These are phyloP conservation scores for Astrothelium subdiscretum DNA, from an alignment of 495 filamentous ascomycete genomes.

Conservation along the genomic window DNA sequence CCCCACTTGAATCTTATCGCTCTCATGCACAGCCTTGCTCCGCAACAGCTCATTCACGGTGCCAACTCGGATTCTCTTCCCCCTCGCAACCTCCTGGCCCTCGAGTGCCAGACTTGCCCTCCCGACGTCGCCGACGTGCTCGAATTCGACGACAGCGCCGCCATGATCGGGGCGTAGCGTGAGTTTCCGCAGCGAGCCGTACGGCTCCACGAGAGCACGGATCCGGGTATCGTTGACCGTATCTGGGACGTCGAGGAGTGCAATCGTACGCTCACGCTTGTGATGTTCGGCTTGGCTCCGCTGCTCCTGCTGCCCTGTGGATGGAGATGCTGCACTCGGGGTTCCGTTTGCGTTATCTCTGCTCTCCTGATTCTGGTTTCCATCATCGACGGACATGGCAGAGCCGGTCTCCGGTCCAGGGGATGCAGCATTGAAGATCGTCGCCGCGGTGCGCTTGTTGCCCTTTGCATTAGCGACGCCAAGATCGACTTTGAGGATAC, in stretches of 20 bases:
- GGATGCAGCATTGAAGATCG: conserved; percentile 30
- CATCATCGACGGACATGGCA: conserved; percentile 15
- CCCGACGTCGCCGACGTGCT: conserved; percentile 55
- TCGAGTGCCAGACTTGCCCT: conserved; percentile 66
- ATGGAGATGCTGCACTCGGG: conserved; percentile 36
- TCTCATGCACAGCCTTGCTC: conserved; percentile 12
- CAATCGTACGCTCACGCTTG: conserved; percentile 28
- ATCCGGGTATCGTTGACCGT: conserved; percentile 55
- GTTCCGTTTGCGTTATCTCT: neutral
- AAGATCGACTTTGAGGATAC: conserved; percentile 53
- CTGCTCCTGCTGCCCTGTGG: conserved; percentile 42
- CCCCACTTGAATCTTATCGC: conserved; percentile 34
- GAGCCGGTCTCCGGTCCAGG: conserved; percentile 25
- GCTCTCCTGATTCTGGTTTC: too few relatives aligned
- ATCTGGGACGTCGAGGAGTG: conserved; percentile 51
- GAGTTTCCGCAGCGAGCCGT: conserved; percentile 46
- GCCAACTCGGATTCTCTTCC: conserved; percentile 56
- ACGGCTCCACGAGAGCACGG: conserved; percentile 48
- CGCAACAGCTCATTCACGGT: conserved; percentile 55
- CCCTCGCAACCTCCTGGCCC: conserved; percentile 53
- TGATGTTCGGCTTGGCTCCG: neutral
- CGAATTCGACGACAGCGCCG: conserved; percentile 82
- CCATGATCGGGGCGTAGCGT: conserved; percentile 57
- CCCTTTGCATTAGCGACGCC: conserved; percentile 28
- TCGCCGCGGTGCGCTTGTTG: conserved; percentile 37